Base-by-base conservation (phyloP, 345 rosid species). In the Streptanthus diversifolius region DNA sequence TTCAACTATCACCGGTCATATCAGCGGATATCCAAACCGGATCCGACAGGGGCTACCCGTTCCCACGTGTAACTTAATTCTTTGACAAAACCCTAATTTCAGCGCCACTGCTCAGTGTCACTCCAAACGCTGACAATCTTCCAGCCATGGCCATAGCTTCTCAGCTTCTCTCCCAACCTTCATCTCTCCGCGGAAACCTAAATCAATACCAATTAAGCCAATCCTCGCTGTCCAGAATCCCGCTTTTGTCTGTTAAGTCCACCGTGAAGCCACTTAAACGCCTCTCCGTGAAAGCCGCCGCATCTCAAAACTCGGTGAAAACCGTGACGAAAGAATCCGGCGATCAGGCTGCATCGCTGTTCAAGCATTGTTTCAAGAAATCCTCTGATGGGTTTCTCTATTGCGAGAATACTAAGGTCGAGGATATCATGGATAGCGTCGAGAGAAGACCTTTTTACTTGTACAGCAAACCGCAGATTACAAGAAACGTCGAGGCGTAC, bases 381-480 rank as follows among this genome's bases (percentile, higher is more conserved):
- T 83, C 93, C 8, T 9, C 78, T 2, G 99, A 92, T 81, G 99
- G 96, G 40, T 92, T 84, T 37, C 96, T 92, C 63, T 84, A 82
- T 76, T 95, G 99, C 45, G 99, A 95, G 79, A 86, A 82, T 24
- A 75, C 83, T 41, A 95, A 85, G 86, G 99, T 95, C 19, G 77
- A 83, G 45, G 96, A 92, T 40, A 75, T 95, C 53, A 87, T 95
- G 86, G 90, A 88, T 51, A 63, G 63, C 4, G 89, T 90, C 3
- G 99, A 95, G 83, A 92, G 72, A 59, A 81, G 98, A 63, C 99
- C 99, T 0, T 95, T 95, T 58, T 95, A 95, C 74, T 66, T 95
- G 60, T 95, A 92, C 51, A 92, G 97, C 64, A 95, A 88, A 77
- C 87, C 90, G 4, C 96, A 92, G 84, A 95, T 95, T 29, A 95